A percentile compares a stretch with the other conserved stretches of the same genome.
phyloP scores from a whole-genome alignment of 23 red algal genomes.

The Gracilaria vermiculophylla region DNA sequence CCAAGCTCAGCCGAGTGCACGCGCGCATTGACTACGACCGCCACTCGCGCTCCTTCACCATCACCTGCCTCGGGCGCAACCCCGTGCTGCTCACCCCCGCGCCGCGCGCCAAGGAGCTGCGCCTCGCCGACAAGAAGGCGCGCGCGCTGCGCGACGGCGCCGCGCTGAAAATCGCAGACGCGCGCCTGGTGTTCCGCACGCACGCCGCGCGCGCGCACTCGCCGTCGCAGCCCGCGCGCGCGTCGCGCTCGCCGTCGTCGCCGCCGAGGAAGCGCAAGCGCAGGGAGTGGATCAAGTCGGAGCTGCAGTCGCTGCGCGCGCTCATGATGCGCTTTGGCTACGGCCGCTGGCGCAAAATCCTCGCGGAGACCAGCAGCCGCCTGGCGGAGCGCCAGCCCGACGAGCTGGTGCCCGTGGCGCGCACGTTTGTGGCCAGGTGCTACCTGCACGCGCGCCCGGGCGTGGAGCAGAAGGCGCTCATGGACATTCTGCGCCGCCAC shows the following conservation, averaged over 20 bases:
- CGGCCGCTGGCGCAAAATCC: conserved; percentile 84
- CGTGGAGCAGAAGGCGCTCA: conserved; percentile 70
- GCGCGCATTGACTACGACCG: conserved; percentile 63
- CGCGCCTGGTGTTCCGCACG: conserved; percentile 53
- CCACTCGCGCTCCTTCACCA: conserved; percentile 38
- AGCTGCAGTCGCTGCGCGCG: conserved; percentile 27
- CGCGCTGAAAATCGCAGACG: conserved; percentile 64
- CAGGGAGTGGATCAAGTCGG: conserved; percentile 76
- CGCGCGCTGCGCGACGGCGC: conserved; percentile 35
- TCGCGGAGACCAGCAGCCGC: conserved; percentile 49
- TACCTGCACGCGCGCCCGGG: conserved; percentile 57
- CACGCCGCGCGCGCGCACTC: neutral
- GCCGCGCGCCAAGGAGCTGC: neutral
- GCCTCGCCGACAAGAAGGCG: conserved; percentile 45
- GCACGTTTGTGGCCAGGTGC: conserved; percentile 66
- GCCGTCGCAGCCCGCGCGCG: neutral
- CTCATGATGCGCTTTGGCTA: conserved; percentile 88
- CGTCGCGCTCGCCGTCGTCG: neutral
- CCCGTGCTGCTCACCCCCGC: conserved; percentile 52
- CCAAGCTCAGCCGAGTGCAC: conserved; percentile 83
- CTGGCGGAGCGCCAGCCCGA: conserved; percentile 57
- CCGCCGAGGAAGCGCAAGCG: conserved; percentile 18
- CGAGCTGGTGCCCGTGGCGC: conserved; percentile 68
- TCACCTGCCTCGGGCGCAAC: conserved; percentile 81
- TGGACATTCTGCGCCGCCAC: conserved; percentile 64